phyloP scores from a whole-genome alignment of 108 stramenopile genomes.

The Fragilariopsis cylindrus region DNA sequence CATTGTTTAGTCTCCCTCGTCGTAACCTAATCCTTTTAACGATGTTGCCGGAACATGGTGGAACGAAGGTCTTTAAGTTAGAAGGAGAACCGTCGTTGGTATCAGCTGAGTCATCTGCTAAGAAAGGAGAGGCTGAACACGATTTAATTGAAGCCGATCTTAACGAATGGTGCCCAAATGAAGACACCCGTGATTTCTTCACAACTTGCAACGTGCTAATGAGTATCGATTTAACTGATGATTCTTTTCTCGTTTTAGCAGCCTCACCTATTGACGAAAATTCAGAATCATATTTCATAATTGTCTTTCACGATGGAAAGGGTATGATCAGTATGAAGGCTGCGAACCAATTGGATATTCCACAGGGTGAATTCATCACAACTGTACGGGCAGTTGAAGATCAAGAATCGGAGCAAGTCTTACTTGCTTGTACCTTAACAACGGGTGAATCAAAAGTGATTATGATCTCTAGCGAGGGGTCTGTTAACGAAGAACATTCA shows the following conservation, averaged over 20 bases:
- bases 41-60: constrained; percentile 33
- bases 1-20: constrained; percentile 59
- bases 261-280: constrained; percentile 21
- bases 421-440: constrained; percentile 59
- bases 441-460: constrained; percentile 53
- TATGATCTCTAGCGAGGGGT: constrained; percentile 18
- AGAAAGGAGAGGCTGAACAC: background rate
- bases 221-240: constrained; percentile 12
- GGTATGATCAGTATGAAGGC: constrained; percentile 17
- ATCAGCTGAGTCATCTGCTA: background rate
- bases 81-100: background rate
- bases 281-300: constrained; percentile 16
- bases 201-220: constrained; percentile 23
- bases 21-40: constrained; percentile 60
- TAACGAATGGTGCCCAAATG: constrained; percentile 28
- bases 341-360: constrained; percentile 19
- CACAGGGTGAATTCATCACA: constrained; percentile 22
- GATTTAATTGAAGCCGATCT: constrained; percentile 29
- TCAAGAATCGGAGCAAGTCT: constrained; percentile 14
- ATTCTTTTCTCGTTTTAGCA: constrained; percentile 23
- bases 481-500: constrained; percentile 12
- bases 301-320: constrained; percentile 17
- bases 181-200: constrained; percentile 22
- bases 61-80: background rate
- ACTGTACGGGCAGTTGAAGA: constrained; percentile 20